Evolutionary conservation across 169 alveolate genomes (phyloP).

Genomic region (Babesia ovata): DNA sequence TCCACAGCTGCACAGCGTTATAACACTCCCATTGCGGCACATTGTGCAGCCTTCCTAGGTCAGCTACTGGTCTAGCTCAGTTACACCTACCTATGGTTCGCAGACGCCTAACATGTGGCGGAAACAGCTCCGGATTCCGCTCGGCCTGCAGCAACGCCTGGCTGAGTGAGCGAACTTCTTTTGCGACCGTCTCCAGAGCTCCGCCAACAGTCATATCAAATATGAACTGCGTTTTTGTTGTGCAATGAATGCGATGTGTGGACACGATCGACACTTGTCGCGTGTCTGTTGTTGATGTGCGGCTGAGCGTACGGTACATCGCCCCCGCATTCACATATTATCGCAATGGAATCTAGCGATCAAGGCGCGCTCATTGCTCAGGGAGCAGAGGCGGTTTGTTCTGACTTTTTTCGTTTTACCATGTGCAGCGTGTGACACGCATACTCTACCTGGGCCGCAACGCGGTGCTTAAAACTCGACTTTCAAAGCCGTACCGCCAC

Average conservation of each 20-base stretch:
- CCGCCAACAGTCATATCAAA: not conserved
- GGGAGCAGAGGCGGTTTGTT: constrained; percentile 67
- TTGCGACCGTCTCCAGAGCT: constrained; percentile 10
- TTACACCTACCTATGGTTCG: constrained; percentile 44
- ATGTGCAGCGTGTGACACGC: constrained; percentile 18
- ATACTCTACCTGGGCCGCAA: constrained; percentile 55
- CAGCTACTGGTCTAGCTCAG: not conserved
- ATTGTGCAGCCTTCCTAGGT: not conserved
- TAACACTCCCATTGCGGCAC: not conserved
- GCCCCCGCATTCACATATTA: not conserved
- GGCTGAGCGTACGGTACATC: not conserved
- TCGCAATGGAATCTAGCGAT: constrained; percentile 31
- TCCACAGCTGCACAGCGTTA: constrained; percentile 24
- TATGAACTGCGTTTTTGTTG: not conserved
- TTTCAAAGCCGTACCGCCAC: constrained; percentile 71
- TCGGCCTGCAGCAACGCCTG: constrained; percentile 8
- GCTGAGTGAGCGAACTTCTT: constrained; percentile 42
- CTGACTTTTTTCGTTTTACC: not conserved
- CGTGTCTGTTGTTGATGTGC: not conserved
- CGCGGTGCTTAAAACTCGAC: constrained; percentile 68
- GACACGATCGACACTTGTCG: not conserved
- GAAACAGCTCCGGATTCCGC: constrained; percentile 51
- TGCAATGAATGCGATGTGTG: not conserved
- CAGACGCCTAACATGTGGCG: constrained; percentile 50
- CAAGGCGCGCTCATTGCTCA: constrained; percentile 36